Percentiles rank a stretch among this genome's conserved stretches.
Evolutionary conservation across 2,329 filamentous ascomycete species (phyloP).

Genomic region (Xylaria sp.): DNA sequence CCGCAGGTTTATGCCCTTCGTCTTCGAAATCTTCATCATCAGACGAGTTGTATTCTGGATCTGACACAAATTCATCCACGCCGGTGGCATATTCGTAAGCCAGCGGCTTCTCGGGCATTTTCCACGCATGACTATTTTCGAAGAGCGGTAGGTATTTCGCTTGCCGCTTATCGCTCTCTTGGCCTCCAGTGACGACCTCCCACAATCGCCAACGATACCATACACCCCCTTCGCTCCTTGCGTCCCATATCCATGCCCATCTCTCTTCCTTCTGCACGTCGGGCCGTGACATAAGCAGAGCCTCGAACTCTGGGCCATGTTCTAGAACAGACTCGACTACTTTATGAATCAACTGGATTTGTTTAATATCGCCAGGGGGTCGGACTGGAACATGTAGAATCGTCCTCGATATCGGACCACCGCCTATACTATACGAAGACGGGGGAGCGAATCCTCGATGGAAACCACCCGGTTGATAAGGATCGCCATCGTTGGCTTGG

Average conservation of each 20-base stretch:
- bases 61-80: constrained; percentile 82
- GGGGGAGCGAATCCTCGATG: constrained; percentile 79
- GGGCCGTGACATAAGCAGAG: constrained; percentile 85
- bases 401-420: constrained; percentile 55
- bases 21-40: constrained; percentile 81
- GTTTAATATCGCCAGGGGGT: constrained; percentile 79
- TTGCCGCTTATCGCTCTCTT: constrained; percentile 54
- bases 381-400: constrained; percentile 76
- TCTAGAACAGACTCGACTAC: constrained; percentile 82
- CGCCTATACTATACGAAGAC: constrained; percentile 67
- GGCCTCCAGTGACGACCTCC: constrained; percentile 79
- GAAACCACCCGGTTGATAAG: constrained; percentile 57
- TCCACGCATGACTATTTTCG: constrained; percentile 81
- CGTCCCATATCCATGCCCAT: constrained; percentile 95
- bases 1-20: constrained; percentile 59
- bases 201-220: constrained; percentile 96
- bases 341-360: constrained; percentile 86
- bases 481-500: constrained; percentile 51
- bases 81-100: constrained; percentile 82
- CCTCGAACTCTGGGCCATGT: constrained; percentile 89
- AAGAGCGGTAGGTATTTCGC: constrained; percentile 73
- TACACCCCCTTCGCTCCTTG: constrained; percentile 78
- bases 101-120: constrained; percentile 76
- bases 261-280: constrained; percentile 87
- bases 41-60: constrained; percentile 86